Evolutionary conservation across 2,329 filamentous ascomycete species (phyloP).

Genomic region (Paecilomyces dactylethromorphus): DNA sequence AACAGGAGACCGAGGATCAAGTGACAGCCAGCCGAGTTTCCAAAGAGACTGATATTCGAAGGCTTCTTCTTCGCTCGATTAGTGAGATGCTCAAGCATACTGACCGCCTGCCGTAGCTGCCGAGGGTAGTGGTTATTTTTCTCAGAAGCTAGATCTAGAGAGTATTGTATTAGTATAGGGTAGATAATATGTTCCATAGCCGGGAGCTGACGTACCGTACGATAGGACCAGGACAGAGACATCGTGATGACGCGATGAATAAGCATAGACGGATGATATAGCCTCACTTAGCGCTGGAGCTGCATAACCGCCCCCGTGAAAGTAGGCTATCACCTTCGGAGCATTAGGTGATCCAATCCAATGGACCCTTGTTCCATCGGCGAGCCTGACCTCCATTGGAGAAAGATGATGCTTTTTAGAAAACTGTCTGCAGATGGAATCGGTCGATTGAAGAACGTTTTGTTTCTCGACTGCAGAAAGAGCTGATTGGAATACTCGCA

Average conservation of each 20-base stretch:
- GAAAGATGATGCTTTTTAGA: not conserved
- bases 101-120: conserved; percentile 5
- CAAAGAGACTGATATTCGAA: conserved; percentile 2
- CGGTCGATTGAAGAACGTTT: not conserved
- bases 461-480: conserved; percentile 2
- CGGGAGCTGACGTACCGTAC: not conserved
- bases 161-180: not conserved
- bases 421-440: not conserved
- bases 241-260: not conserved
- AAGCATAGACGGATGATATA: not conserved
- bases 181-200: not conserved
- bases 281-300: not conserved
- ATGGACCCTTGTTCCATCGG: conserved; percentile 1
- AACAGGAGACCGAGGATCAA: conserved; percentile 2
- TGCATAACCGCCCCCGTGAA: conserved; percentile 4
- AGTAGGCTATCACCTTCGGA: conserved; percentile 3
- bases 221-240: conserved; percentile 3
- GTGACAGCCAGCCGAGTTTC: conserved; percentile 4
- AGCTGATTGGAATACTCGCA: conserved; percentile 3
- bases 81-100: conserved; percentile 1
- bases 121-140: conserved; percentile 2
- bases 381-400: not conserved
- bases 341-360: conserved; percentile 2
- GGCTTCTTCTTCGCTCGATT: conserved; percentile 1
- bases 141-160: conserved; percentile 1